Evolutionary conservation across 78 protist genomes (phyloP), one percentile per base, ranked within the genome.

Genomic region (Planoprotostelium fungivorum): DNA sequence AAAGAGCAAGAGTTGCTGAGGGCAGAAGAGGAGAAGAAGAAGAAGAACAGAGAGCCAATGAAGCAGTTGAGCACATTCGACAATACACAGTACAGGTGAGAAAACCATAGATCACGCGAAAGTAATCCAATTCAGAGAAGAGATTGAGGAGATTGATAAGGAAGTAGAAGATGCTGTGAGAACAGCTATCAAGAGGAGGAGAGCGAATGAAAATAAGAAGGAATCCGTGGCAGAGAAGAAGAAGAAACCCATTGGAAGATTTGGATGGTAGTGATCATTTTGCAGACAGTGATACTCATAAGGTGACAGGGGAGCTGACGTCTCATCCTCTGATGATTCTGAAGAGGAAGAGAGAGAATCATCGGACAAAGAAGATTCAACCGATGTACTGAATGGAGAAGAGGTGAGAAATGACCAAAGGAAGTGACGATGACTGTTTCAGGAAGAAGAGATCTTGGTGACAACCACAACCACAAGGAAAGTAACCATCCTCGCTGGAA

Each of bases 121-220:
- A 37, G 91, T 89, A 37, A 83, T 35, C 0, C 10, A 90, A 38
- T 93, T 34, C 88, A 73, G 83, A 63, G 34, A 86, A 37, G 94
- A 93, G n/a, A 35, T n/a, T 34, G 91, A 93, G 28, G 84, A 90
- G 34, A 36, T 93, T 5, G 63, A 35, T n/a, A 86, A 87, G 37
- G 83, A 90, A 36, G 35, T 86, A 34, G 34, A 87, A 85, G 88
- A 88, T 38, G 86, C 95, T 34, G 89, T 93, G 0, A 86, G 51
- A 83, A 63, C n/a, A 34, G 95, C 93, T 90, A 84, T 93, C 34
- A 85, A 85, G 87, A 85, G 16, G 87, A 35, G 37, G 16, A 85
- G 16, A 16, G n/a, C 5, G 37, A 85, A 85, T 5, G 34, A 85
- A 35, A 16, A 16, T 25, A 85, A 85, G 16, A 35, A 36, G 37